Evolutionary conservation across 2,329 filamentous ascomycete species (phyloP), one percentile per base, ranked within the genome.

Genomic region (Aspergillus caelatus): DNA sequence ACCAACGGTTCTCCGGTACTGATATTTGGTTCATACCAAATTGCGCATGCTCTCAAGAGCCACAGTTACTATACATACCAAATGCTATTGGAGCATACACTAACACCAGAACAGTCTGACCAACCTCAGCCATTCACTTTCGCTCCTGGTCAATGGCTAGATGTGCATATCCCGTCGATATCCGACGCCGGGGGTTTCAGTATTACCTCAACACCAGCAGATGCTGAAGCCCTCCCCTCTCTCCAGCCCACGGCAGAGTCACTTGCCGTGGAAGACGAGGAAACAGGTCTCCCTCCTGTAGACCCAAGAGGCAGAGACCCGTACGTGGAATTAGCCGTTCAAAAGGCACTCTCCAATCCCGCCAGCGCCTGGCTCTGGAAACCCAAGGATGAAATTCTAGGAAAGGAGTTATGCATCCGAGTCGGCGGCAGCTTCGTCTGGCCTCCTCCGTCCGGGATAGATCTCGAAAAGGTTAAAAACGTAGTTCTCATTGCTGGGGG

Each of bases 81-180:
- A 41, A 57, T 64, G 28, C 26, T 30, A 30, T 30, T 28, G 12
- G 23, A 48, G 21, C 30, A 23, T n/a, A 55, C 23, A 36, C 52
- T 55, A 23, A 55, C 52, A 56, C 68, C 45, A 36, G 16, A n/a
- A 23, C 55, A 74, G 73, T 46, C 67, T 28, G 66, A 63, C 30
- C 65, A 71, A 67, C 67, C 70, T 60, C 72, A 75, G 62, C 65
- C 72, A 63, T 73, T 78, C 50, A 76, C 91, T 84, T 96, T 95
- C 78, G 83, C 88, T 7, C 88, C 93, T 6, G 93, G 93, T 60
- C 93, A 96, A 82, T 97, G 93, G 92, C 84, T 97, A 61, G 93
- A 97, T 75, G 89, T 93, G 8, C 89, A 91, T 75, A 85, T 93
- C 59, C 92, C 93, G 1, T 82, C 81, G 43, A 79, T 92, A 52